Evolutionary conservation across 148 eudicot species (phyloP), one percentile per base, ranked within the genome.

Genomic region (Cornus florida): DNA sequence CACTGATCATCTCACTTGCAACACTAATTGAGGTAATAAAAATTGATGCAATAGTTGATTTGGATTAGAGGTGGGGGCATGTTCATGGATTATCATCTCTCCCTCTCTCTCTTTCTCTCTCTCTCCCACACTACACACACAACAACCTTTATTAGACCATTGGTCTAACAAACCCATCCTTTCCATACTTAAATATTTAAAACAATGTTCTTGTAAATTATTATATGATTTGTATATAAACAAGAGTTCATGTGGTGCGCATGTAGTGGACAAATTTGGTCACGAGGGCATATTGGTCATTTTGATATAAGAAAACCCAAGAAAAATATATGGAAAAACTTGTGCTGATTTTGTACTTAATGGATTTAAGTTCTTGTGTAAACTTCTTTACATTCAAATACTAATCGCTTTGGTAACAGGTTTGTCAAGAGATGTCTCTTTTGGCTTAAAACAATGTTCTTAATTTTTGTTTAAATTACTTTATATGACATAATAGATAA

Each of bases 401-500:
- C 28, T 28, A 53, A 7, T 14, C 12, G 59, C 12, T 53, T 11
- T 53, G 48, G 10, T 43, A 43, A 6, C 8, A 39, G 71, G 22
- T 73, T 66, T 39, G 67, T 79, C 73, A 12, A 9, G 20, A n/a
- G 70, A 32, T 66, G 81, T 79, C 13, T 23, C 66, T 48, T 72
- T 16, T 72, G 56, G 56, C 77, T 69, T 53, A 70, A 60, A 80
- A 75, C 73, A 69, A 80, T 35, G 78, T 8, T 10, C 11, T 75
- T 67, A 74, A 2, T 72, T 43, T 43, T 60, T 22, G 28, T 66
- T 24, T 73, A 24, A 33, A 74, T 68, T 39, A 69, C 59, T 62
- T 43, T 41, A 17, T 31, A 23, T 53, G 46, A 38, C 31, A 59
- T 70, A 77, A 85, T 78, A 84, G 89, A 82, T 24, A 64, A 77